Conservation (phyloP, 1,284 basidiomycete species). For the Ganoderma sinense region DNA sequence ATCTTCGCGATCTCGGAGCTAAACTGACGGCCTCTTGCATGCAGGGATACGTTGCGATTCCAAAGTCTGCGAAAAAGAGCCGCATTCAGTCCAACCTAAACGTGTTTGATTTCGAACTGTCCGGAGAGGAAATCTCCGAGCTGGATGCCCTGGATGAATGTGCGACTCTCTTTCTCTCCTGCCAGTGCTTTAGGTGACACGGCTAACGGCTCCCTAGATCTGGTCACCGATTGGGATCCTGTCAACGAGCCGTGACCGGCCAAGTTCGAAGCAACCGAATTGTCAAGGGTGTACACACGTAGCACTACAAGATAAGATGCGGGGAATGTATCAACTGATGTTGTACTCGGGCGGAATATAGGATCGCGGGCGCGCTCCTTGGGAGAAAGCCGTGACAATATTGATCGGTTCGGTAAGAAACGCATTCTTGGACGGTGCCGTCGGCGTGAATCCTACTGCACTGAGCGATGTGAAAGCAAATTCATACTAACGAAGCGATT, state of each 20-base stretch:
- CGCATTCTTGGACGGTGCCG: slow-evolving; percentile 9
- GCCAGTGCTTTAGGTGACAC: not conserved
- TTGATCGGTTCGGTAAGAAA: slow-evolving; percentile 28
- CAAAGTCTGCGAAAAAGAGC: slow-evolving; percentile 63
- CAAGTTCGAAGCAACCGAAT: slow-evolving; percentile 6
- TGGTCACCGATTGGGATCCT: slow-evolving; percentile 63
- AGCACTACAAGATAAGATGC: not conserved
- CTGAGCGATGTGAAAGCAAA: slow-evolving; percentile 25
- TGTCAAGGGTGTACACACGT: not conserved
- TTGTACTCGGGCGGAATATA: slow-evolving; percentile 25
- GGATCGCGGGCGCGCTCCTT: slow-evolving; percentile 23
- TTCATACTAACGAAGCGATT: slow-evolving; percentile 24
- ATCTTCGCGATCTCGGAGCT: not conserved
- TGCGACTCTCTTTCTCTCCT: slow-evolving; percentile 20
- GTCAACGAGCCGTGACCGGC: slow-evolving; percentile 43
- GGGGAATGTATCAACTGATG: not conserved
- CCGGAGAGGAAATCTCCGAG: slow-evolving; percentile 53
- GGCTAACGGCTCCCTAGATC: slow-evolving; percentile 37
- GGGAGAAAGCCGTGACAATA: slow-evolving; percentile 32
- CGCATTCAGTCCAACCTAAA: slow-evolving; percentile 66
- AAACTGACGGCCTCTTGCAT: not conserved
- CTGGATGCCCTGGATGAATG: slow-evolving; percentile 68
- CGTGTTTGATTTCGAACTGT: slow-evolving; percentile 66
- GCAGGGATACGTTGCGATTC: slow-evolving; percentile 63
- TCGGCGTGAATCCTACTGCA: slow-evolving; percentile 31